phyloP scores from a whole-genome alignment of 352 stramenopile genomes.

The Phytopythium oedochilum region DNA sequence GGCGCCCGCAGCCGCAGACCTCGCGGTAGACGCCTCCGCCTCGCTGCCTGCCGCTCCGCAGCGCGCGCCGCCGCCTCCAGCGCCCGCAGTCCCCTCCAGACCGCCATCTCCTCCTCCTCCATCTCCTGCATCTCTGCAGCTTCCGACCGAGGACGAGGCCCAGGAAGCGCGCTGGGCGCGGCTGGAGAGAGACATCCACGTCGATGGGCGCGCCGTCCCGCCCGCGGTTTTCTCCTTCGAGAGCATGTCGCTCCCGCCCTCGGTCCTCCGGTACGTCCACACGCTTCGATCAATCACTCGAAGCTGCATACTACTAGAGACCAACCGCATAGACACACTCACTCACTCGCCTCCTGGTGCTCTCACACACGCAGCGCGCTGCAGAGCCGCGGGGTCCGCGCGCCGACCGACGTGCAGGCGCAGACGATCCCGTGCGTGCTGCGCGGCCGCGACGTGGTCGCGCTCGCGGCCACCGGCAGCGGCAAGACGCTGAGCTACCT shows the following conservation, averaged over 20 bases:
- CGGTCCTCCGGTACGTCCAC: slow-evolving; percentile 14
- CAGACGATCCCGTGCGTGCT: slow-evolving; percentile 87
- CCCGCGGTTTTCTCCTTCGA: slow-evolving; percentile 30
- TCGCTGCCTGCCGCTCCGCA: not conserved
- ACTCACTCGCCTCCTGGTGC: not conserved
- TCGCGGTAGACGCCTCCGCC: not conserved
- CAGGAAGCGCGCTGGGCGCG: slow-evolving; percentile 48
- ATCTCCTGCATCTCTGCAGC: not conserved
- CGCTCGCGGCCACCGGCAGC: slow-evolving; percentile 90
- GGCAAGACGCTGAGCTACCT: slow-evolving; percentile 97
- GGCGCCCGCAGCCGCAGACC: slow-evolving; percentile 1
- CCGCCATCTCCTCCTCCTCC: not conserved
- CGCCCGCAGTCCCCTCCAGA: not conserved
- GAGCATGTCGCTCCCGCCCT: slow-evolving; percentile 21
- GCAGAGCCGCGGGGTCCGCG: slow-evolving; percentile 43
- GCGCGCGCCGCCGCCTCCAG: not conserved
- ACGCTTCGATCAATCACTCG: too few species aligned
- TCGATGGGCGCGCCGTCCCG: slow-evolving; percentile 23
- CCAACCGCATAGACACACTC: too few species aligned
- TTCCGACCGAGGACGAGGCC: not conserved
- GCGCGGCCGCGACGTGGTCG: slow-evolving; percentile 89
- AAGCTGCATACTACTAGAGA: too few species aligned
- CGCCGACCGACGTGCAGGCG: slow-evolving; percentile 97
- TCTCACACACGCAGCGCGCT: slow-evolving; percentile 13
- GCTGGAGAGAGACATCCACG: slow-evolving; percentile 43